A percentile compares a stretch with the other conserved stretches of the same genome.
Evolutionary conservation across 306 rosid species (phyloP).

Genomic region (Pyrus bretschneideri): DNA sequence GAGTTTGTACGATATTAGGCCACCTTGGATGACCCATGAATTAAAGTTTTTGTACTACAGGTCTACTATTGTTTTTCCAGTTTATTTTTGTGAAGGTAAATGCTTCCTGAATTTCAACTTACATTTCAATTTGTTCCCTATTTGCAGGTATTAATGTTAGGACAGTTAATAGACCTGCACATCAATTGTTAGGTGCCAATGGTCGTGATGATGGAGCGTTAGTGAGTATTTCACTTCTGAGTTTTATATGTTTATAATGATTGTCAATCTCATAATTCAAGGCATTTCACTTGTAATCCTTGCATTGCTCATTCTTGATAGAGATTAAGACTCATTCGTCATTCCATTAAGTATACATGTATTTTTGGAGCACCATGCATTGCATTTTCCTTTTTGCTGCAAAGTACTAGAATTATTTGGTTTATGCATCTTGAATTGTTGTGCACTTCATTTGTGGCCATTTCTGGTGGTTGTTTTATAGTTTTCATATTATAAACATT

Average conservation of each 20-base stretch:
- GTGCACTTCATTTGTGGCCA: not conserved
- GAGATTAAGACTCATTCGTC: not conserved
- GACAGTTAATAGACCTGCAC: conserved; percentile 81
- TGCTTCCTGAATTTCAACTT: not conserved
- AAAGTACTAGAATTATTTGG: not conserved
- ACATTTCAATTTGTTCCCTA: not conserved
- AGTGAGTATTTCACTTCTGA: conserved; percentile 45
- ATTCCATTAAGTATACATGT: not conserved
- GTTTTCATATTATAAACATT: not conserved
- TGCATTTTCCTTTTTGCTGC: not conserved
- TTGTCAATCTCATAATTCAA: not conserved
- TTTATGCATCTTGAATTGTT: not conserved
- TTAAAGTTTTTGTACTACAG: not conserved
- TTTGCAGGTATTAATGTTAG: conserved; percentile 69
- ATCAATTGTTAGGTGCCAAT: conserved; percentile 86
- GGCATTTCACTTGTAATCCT: not conserved
- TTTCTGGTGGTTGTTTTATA: not conserved
- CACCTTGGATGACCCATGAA: not conserved
- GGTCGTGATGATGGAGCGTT: conserved; percentile 98
- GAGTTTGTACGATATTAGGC: not conserved
- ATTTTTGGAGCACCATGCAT: not conserved
- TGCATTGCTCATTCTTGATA: not conserved
- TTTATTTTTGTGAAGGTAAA: not conserved
- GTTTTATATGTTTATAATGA: not conserved
- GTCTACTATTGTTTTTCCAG: not conserved